Evolutionary conservation across 495 filamentous ascomycete genomes (phyloP), one percentile per base, ranked within the genome.

Genomic region (Xylaria longipes): DNA sequence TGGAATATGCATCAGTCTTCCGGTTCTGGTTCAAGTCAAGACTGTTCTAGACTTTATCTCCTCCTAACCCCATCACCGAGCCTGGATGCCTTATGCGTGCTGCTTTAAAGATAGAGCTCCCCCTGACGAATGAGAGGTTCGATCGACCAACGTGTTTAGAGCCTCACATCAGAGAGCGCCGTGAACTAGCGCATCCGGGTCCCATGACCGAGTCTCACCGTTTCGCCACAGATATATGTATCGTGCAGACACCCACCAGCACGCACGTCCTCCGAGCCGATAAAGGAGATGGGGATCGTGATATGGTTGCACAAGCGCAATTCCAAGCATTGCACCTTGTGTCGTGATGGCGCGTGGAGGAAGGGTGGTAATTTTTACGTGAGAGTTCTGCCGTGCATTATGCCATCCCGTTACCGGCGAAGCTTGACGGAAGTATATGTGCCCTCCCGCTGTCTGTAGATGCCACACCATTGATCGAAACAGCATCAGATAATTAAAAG

Each of bases 361-460:
- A 46, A 27, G 29, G 52, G 27, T 41, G 6, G 25, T 39, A 70
- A 43, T 37, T 14, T 41, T 56, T 64, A 64, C 58, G 68, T 56
- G 68, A 70, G 60, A 64, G 68, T 70, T 70, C 58, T 43, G 29
- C 29, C 46, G 5, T 56, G 68, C 68, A 52, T 56, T 4, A 22
- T 27, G 8, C 22, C 9, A 64, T 50, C 68, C 68, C 68, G 68
- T 70, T 46, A 70, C 64, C 68, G 68, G 58, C 46, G 58, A 56
- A 35, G 68, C 46, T 33, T 43, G 37, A 22, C 25, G 29, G 11
- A 58, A 56, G 58, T 70, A 64, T 64, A 64, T 64, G 22, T 64
- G 14, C 60, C 22, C 8, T 33, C 35, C 17, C 29, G 4, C 22
- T 29, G 5, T 41, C 63, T 52, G 11, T 62, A 52, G 12, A n/a